Conservation (phyloP, 345 rosid genomes). For the Conringia planisiliqua region DNA sequence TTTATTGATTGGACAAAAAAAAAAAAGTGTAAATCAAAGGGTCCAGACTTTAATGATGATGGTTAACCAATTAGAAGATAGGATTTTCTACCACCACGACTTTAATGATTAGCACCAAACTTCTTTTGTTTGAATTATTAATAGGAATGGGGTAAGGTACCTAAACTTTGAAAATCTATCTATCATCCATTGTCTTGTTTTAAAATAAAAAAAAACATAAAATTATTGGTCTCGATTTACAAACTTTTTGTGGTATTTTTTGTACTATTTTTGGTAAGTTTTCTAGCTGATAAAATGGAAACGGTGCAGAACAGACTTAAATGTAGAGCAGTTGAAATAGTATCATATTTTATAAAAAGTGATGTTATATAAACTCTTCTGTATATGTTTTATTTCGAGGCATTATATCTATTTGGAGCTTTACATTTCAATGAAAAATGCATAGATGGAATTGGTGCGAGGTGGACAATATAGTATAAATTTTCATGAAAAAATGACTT, state of each 20-base stretch:
- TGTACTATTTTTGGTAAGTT: too few relatives aligned
- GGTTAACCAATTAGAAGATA: constrained; percentile 10
- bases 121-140: not conserved
- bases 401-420: not conserved
- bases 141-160: not conserved
- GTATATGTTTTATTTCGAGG: not conserved
- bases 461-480: not conserved
- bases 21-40: not conserved
- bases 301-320: not conserved
- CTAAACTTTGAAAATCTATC: not conserved
- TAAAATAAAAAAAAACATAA: too few relatives aligned
- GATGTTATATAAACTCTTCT: not conserved
- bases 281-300: not conserved
- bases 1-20: constrained; percentile 12
- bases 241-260: too few relatives aligned
- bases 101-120: constrained; percentile 10
- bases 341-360: not conserved
- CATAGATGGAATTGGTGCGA: not conserved
- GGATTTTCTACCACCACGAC: not conserved
- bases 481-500: not conserved
- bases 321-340: not conserved
- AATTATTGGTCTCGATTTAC: too few relatives aligned
- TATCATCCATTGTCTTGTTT: not conserved
- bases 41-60: constrained; percentile 14
- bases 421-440: not conserved